Percentiles rank a stretch among this genome's conserved stretches.
phyloP scores from a whole-genome alignment of 176 grass and related monocot genomes.

The Rhipidocladum racemiflorum region DNA sequence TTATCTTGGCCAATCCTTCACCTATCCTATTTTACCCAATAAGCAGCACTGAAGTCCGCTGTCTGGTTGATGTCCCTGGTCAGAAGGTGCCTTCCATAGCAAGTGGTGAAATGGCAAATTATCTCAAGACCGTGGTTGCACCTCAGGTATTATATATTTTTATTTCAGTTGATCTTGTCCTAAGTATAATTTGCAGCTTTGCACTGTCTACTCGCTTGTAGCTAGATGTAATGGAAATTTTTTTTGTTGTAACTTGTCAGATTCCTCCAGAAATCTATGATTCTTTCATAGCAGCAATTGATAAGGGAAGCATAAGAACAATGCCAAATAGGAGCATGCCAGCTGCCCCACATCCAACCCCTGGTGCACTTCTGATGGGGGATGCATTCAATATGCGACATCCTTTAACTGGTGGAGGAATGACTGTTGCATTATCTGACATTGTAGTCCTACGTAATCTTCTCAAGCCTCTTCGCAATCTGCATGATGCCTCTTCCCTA shows the following conservation, averaged over 20 bases:
- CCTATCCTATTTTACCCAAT: constrained; percentile 95
- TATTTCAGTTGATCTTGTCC: neutral
- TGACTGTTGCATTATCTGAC: constrained; percentile 96
- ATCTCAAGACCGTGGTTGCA: constrained; percentile 86
- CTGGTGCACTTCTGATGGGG: constrained; percentile 93
- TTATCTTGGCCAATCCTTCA: constrained; percentile 97
- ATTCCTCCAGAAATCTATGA: constrained; percentile 72
- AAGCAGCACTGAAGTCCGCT: constrained; percentile 91
- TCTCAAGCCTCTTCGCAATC: constrained; percentile 83
- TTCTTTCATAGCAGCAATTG: constrained; percentile 74
- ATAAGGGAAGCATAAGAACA: constrained; percentile 92
- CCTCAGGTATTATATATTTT: constrained; percentile 66
- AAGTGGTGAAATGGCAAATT: constrained; percentile 89
- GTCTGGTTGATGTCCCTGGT: constrained; percentile 93
- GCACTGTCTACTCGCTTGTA: neutral
- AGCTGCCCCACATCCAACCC: constrained; percentile 80
- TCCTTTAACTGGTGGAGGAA: constrained; percentile 94
- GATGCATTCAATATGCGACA: constrained; percentile 99
- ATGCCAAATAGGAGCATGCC: constrained; percentile 96
- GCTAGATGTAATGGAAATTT: constrained; percentile 2
- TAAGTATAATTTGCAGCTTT: constrained; percentile 4
- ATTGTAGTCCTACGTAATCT: constrained; percentile 81
- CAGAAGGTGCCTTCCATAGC: constrained; percentile 96
- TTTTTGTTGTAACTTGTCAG: constrained; percentile 28
- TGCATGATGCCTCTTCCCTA: constrained; percentile 72